These are phyloP conservation scores for Solanum hybrid DNA, from an alignment of 305 asterid genomes.

Conservation along the genomic window DNA sequence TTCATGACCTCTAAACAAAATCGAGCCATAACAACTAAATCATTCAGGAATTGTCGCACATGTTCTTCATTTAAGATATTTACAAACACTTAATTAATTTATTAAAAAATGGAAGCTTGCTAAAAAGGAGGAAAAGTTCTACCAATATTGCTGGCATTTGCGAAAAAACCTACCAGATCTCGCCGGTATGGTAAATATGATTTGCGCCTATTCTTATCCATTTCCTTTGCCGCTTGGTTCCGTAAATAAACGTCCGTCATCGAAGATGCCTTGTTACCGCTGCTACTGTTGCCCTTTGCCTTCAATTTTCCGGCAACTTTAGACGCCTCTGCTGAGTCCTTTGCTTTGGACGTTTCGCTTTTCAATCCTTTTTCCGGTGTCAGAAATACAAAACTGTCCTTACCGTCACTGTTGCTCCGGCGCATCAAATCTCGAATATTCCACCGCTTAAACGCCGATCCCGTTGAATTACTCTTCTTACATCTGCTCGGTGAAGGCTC, in stretches of 20 bases:
- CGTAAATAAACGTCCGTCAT: constrained; percentile 57
- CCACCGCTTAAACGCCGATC: constrained; percentile 78
- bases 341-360: not conserved
- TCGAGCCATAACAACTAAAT: not conserved
- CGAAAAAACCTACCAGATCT: constrained; percentile 66
- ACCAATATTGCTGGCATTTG: constrained; percentile 28
- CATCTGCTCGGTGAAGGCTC: constrained; percentile 32
- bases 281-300: constrained; percentile 13
- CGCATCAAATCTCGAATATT: constrained; percentile 56
- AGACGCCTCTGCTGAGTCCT: not conserved
- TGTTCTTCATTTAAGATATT: not conserved
- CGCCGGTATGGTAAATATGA: constrained; percentile 73
- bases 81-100: not conserved
- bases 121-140: constrained; percentile 34
- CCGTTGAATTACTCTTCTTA: constrained; percentile 77
- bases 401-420: constrained; percentile 84
- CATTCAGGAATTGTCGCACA: not conserved
- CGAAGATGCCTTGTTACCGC: constrained; percentile 6
- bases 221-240: constrained; percentile 47
- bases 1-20: not conserved
- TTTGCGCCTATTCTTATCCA: constrained; percentile 40
- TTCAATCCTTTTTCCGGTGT: constrained; percentile 34
- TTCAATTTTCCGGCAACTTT: constrained; percentile 7
- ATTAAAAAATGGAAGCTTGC: not conserved
- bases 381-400: constrained; percentile 52